Evolutionary conservation across 2,329 filamentous ascomycete species (phyloP).

Genomic region (Verticillium albo-atrum): DNA sequence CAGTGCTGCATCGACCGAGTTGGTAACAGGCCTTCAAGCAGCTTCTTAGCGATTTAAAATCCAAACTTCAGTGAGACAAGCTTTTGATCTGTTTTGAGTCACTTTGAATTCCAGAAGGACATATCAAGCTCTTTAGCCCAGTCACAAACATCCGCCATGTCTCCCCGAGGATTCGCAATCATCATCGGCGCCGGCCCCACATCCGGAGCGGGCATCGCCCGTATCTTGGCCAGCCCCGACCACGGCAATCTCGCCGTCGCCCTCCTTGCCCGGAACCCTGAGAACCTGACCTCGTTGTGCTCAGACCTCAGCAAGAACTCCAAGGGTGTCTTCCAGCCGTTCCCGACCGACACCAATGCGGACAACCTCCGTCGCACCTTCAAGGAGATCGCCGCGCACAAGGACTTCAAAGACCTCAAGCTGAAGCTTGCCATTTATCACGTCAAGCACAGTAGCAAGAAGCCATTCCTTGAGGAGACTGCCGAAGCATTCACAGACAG

Average conservation of each 20-base stretch:
- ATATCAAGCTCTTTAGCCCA: neutral
- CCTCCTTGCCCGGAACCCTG: constrained; percentile 43
- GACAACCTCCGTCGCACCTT: constrained; percentile 43
- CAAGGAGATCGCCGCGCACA: constrained; percentile 39
- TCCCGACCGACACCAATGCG: constrained; percentile 45
- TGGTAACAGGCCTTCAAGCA: neutral
- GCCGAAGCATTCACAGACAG: constrained; percentile 42
- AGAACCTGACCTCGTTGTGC: constrained; percentile 36
- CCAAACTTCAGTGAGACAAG: too few species aligned
- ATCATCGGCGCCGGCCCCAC: constrained; percentile 44
- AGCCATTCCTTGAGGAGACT: constrained; percentile 50
- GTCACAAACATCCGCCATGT: constrained; percentile 23
- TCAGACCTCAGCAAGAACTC: constrained; percentile 33
- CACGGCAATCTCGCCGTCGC: constrained; percentile 53
- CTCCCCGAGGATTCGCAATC: constrained; percentile 44
- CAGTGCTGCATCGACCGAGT: neutral
- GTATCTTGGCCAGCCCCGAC: constrained; percentile 42
- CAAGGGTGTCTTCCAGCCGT: constrained; percentile 43
- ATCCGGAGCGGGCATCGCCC: constrained; percentile 52
- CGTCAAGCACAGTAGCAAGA: constrained; percentile 50
- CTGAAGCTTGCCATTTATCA: constrained; percentile 49
- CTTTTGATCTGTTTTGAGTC: too few species aligned
- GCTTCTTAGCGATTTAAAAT: neutral
- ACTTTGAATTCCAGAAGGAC: too few species aligned
- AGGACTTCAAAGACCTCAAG: constrained; percentile 43